These are phyloP conservation scores for Pythium vanterpoolii DNA, from an alignment of 352 stramenopile genomes.

Conservation along the genomic window DNA sequence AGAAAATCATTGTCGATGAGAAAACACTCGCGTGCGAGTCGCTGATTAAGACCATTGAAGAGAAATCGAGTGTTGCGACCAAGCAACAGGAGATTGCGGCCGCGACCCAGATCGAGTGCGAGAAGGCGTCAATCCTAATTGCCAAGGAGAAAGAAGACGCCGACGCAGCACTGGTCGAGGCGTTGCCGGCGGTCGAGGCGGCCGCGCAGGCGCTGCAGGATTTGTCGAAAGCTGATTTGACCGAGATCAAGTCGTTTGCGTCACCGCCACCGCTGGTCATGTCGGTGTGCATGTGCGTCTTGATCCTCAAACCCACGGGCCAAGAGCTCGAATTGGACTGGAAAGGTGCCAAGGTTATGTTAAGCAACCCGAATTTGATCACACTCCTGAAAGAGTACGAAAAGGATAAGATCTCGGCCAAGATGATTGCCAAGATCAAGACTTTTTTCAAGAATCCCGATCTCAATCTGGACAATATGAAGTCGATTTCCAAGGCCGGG, in stretches of 20 bases:
- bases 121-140: constrained; percentile 91
- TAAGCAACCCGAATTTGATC: constrained; percentile 91
- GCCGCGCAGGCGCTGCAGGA: constrained; percentile 92
- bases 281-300: constrained; percentile 91
- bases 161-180: constrained; percentile 90
- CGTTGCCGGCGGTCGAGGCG: constrained; percentile 91
- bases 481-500: constrained; percentile 91
- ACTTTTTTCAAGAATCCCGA: constrained; percentile 94
- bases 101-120: constrained; percentile 86
- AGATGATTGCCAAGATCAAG: constrained; percentile 94
- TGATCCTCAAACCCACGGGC: constrained; percentile 90
- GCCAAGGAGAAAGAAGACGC: constrained; percentile 91
- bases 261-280: constrained; percentile 92
- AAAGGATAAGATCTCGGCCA: constrained; percentile 94
- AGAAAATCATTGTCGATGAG: constrained; percentile 94
- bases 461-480: constrained; percentile 94
- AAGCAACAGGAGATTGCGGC: constrained; percentile 91
- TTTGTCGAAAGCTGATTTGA: constrained; percentile 93
- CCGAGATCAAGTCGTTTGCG: constrained; percentile 95
- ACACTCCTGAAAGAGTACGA: constrained; percentile 93
- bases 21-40: constrained; percentile 92
- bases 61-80: constrained; percentile 90
- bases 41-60: constrained; percentile 94
- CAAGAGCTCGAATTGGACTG: constrained; percentile 91
- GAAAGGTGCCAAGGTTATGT: constrained; percentile 95